Conservation (phyloP, 139 green algal genomes). For the Coccomyxa sp. region DNA sequence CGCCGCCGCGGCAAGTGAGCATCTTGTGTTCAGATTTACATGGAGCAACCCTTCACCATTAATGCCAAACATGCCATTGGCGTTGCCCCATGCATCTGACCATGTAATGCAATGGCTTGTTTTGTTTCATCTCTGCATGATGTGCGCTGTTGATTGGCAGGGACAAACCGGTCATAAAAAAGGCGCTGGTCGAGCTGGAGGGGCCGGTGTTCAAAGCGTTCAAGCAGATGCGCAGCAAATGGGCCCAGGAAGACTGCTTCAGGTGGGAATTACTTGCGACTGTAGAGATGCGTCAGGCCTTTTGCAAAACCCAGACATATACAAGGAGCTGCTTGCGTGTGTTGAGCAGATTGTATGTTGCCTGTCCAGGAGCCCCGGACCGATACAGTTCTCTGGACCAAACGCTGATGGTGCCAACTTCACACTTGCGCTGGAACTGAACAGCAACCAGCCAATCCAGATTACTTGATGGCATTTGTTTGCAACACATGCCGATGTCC, state of each 20-base stretch:
- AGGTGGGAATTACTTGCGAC: not conserved
- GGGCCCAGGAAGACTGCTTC: constrained; percentile 47
- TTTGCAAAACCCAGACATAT: not conserved
- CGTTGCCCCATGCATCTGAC: not conserved
- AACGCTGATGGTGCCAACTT: constrained; percentile 30
- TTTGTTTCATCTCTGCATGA: too few species aligned
- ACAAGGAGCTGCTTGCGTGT: not conserved
- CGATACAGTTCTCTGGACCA: constrained; percentile 44
- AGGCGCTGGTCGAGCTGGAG: constrained; percentile 55
- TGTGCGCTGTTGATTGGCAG: not conserved
- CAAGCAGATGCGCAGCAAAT: constrained; percentile 22
- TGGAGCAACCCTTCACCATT: not conserved
- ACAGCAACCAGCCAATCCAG: constrained; percentile 20
- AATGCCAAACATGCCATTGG: not conserved
- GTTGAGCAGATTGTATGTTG: not conserved
- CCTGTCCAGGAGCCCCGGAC: constrained; percentile 34
- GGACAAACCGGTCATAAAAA: constrained; percentile 46
- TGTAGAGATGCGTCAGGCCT: not conserved
- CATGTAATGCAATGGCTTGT: too few species aligned
- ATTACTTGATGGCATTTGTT: not conserved
- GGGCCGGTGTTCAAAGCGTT: constrained; percentile 40
- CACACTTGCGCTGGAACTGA: constrained; percentile 56
- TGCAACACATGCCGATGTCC: too few species aligned
- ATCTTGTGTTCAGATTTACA: not conserved
- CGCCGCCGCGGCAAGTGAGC: constrained; percentile 32